Conservation (phyloP, 179 eudicot genomes). For the Beta macrorhiza region DNA sequence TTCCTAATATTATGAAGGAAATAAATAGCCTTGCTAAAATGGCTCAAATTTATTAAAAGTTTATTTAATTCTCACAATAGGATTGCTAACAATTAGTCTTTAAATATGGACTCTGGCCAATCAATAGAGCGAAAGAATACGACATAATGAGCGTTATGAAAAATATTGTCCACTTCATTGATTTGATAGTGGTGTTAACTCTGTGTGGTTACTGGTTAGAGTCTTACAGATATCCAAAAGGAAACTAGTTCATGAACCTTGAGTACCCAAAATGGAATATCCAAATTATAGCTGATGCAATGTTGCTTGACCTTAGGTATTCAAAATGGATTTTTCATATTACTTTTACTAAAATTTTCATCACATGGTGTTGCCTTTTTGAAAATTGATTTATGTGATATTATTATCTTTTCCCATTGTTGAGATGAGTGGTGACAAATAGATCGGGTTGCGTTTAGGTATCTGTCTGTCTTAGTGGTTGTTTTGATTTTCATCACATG, state of each 20-base stretch:
- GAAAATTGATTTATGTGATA: not conserved
- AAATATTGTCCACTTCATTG: not conserved
- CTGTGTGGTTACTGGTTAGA: no score
- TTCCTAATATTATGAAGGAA: no score
- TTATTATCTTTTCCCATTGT: not conserved
- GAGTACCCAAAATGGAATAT: no score
- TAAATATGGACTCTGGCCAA: not conserved
- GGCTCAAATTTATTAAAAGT: not conserved
- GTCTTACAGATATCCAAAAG: no score
- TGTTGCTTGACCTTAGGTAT: no score
- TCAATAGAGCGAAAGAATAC: not conserved
- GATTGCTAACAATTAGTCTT: not conserved
- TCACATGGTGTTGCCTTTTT: not conserved
- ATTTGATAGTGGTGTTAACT: no score
- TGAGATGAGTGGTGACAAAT: not conserved
- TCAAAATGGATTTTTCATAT: not conserved
- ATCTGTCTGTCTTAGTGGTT: not conserved
- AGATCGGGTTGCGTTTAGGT: not conserved
- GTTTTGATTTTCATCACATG: no score
- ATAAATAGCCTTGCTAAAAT: not conserved
- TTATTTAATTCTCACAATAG: not conserved
- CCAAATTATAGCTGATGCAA: no score
- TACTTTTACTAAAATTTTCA: not conserved
- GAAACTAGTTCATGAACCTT: not conserved
- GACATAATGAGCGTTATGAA: not conserved